Conservation (phyloP, 768 basidiomycete species). For the Phlebiopsis gigantea region DNA sequence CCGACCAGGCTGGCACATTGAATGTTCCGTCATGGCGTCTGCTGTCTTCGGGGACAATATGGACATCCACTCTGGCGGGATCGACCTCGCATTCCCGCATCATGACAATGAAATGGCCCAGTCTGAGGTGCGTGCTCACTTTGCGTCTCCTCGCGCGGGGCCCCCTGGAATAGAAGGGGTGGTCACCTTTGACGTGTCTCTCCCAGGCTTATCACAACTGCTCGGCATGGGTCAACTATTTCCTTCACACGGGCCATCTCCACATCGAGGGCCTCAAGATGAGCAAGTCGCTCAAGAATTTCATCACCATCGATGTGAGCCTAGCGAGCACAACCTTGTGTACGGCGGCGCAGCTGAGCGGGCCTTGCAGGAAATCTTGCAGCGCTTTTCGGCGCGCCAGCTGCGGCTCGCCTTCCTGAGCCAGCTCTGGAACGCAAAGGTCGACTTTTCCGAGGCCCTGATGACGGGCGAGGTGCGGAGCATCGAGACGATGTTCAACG, state of each 20-base stretch:
- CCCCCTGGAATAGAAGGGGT: background rate
- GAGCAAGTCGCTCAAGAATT: conserved; percentile 99
- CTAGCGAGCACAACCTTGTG: background rate
- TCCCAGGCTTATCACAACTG: conserved; percentile 88
- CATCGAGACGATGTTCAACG: conserved; percentile 81
- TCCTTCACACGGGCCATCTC: conserved; percentile 95
- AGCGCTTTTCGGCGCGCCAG: conserved; percentile 80
- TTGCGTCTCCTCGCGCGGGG: conserved; percentile 2
- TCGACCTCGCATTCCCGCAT: conserved; percentile 97
- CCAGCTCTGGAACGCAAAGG: conserved; percentile 87
- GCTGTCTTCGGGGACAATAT: conserved; percentile 85
- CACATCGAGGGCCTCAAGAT: conserved; percentile 99
- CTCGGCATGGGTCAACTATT: conserved; percentile 95
- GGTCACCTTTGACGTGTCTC: conserved; percentile 4
- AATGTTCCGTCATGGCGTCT: conserved; percentile 97
- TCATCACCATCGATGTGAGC: conserved; percentile 90
- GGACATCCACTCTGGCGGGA: conserved; percentile 97
- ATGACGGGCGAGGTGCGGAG: conserved; percentile 88
- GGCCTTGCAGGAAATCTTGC: conserved; percentile 68
- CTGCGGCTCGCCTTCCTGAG: conserved; percentile 87
- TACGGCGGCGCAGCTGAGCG: background rate
- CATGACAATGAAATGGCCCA: conserved; percentile 99
- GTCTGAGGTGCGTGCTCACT: conserved; percentile 60
- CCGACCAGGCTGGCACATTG: conserved; percentile 99
- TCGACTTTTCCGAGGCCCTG: conserved; percentile 89